A percentile compares a stretch with the other conserved stretches of the same genome.
These are phyloP conservation scores for Aspergillus spinulosporus DNA, from an alignment of 2,329 filamentous ascomycete genomes.

Conservation along the genomic window DNA sequence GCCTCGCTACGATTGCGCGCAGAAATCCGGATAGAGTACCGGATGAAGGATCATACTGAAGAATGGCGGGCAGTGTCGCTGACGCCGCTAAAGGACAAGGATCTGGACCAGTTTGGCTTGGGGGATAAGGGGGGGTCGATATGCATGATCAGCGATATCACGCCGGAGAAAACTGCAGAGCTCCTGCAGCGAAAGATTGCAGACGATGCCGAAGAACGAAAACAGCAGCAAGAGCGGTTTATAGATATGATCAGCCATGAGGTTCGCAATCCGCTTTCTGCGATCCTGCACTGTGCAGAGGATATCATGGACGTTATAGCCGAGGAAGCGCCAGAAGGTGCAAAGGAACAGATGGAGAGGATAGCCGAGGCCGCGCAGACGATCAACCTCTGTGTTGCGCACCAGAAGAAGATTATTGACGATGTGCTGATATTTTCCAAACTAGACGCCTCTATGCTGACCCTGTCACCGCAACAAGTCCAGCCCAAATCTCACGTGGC, in stretches of 20 bases:
- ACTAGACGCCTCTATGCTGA: slow-evolving; percentile 71
- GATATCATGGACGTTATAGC: slow-evolving; percentile 35
- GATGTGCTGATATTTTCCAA: slow-evolving; percentile 73
- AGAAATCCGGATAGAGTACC: slow-evolving; percentile 27
- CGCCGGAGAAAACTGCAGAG: slow-evolving; percentile 81
- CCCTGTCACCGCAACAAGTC: slow-evolving; percentile 69
- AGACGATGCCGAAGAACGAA: slow-evolving; percentile 78
- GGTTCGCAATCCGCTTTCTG: slow-evolving; percentile 58
- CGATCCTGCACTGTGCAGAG: slow-evolving; percentile 61
- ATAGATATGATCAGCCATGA: slow-evolving; percentile 69
- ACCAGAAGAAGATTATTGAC: slow-evolving; percentile 78
- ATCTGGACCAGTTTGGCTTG: slow-evolving; percentile 17
- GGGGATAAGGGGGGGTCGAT: slow-evolving; percentile 18
- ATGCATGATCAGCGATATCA: slow-evolving; percentile 74
- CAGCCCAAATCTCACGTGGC: slow-evolving; percentile 67
- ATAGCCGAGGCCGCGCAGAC: slow-evolving; percentile 74
- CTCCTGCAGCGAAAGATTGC: slow-evolving; percentile 74
- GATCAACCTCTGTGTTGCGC: slow-evolving; percentile 73
- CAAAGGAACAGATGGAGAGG: slow-evolving; percentile 51
- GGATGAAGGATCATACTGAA: slow-evolving; percentile 15
- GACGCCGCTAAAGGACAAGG: slow-evolving; percentile 13
- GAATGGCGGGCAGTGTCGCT: slow-evolving; percentile 26
- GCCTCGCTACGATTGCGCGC: background rate
- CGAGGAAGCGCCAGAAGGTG: background rate
- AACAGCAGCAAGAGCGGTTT: slow-evolving; percentile 76